Base-by-base conservation (phyloP, 306 rosid genomes). In the Glycine tomentella region DNA sequence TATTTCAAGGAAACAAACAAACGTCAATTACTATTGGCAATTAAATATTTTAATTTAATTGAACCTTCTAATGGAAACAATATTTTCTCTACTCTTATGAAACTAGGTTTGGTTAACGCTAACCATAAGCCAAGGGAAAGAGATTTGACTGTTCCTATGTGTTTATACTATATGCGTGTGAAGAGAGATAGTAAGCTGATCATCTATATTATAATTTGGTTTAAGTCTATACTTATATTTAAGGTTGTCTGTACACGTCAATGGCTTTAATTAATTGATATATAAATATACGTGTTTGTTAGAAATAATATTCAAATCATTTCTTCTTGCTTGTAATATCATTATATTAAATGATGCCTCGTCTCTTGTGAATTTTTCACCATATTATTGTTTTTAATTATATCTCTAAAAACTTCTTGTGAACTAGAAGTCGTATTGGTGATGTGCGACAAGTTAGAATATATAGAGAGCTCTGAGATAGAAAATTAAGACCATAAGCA, bases 1-100 rank as follows among this genome's bases (percentile, higher is more conserved):
- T 79, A 82, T 68, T 85, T 82, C 59, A 86, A 86, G 87, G 33
- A 75, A 80, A 46, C 73, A 80, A 87, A 51, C 31, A 64, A 73
- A 52, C 53, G 17, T 48, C 62, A 15, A 36, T 53, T 75, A 59
- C 70, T 40, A 38, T 69, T 33, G 64, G 49, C 77, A 61, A 74
- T 65, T 70, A 34, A 66, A 20, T 50, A 40, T 64, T 68, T 64
- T 59, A 20, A 48, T 86, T 48, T 74, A 9, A 62, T 69, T 82
- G 36, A 46, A 42, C 78, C 44, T 59, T 52, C 48, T 72, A 76
- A 42, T 25, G 14, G 34, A 14, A 15, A 5, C 79, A 36, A 3
- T 73, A 6, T 56, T 40, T 73, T 73, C 36, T 79, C 55, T 12
- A 68, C 65, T n/a, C n/a, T 46, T 25, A 48, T 69, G 34, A 72